Percentiles rank a stretch among this genome's conserved stretches.
phyloP scores from a whole-genome alignment of 1,284 basidiomycete genomes.

The Rhodotorula sp. region DNA sequence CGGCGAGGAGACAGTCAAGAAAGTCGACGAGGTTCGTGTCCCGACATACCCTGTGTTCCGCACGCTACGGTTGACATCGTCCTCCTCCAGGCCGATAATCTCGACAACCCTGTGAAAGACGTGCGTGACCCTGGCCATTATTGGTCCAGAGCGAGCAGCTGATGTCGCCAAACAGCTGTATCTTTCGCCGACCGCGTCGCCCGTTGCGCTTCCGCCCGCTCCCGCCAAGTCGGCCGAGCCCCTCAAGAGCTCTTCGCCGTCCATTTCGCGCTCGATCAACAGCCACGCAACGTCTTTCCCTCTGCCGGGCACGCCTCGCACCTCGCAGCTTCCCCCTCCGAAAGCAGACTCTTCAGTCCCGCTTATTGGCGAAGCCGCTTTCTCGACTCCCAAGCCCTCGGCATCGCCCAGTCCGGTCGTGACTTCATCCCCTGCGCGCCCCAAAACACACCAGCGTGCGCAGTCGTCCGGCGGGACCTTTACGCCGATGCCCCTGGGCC shows the following conservation, averaged over 20 bases:
- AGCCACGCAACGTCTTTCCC: background rate
- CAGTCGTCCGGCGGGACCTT: background rate
- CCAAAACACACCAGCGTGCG: background rate
- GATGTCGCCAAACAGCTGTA: background rate
- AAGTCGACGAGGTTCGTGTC: background rate
- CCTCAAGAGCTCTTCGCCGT: background rate
- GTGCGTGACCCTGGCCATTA: too few species aligned
- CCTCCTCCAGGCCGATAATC: too few species aligned
- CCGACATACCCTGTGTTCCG: fast-evolving
- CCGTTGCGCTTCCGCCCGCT: too few species aligned
- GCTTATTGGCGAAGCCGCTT: background rate
- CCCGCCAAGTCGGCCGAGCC: background rate
- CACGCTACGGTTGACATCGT: background rate
- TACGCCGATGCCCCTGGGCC: background rate
- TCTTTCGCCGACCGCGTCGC: background rate
- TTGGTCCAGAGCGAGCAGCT: too few species aligned
- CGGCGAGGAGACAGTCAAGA: too few species aligned
- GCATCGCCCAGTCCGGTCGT: background rate
- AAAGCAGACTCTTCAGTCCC: background rate
- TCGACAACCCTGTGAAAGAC: background rate
- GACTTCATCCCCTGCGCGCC: too few species aligned
- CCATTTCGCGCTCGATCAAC: background rate
- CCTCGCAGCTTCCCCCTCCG: background rate
- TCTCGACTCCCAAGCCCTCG: background rate
- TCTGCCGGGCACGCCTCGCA: background rate